Conservation (phyloP, 805 yeast species). For the Candida maltosa region DNA sequence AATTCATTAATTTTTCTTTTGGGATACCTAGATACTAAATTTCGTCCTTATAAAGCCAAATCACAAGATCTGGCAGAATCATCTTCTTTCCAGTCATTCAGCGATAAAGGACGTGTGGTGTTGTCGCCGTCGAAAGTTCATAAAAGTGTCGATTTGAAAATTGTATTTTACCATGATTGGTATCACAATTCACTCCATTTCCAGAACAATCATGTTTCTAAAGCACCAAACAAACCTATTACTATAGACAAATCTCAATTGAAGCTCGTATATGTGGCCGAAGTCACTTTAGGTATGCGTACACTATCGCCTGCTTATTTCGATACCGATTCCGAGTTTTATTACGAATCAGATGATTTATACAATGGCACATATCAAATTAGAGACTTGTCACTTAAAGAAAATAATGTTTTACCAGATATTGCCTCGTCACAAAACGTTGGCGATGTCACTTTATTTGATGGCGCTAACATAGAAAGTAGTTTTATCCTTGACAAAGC, state of each 20-base stretch:
- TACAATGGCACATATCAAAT: neutral
- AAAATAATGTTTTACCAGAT: no score
- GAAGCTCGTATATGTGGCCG: conserved; percentile 14
- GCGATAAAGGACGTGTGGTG: conserved; percentile 12
- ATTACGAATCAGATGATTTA: conserved; percentile 5
- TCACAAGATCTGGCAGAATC: neutral
- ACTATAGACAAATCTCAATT: conserved; percentile 9
- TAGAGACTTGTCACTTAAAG: conserved; percentile 4
- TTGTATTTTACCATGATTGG: conserved; percentile 37
- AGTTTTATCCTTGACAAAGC: no score
- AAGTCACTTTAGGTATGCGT: conserved; percentile 10
- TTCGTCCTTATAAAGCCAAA: conserved; percentile 10
- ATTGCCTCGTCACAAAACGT: conserved; percentile 1
- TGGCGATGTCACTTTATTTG: conserved; percentile 1
- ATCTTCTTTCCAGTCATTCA: conserved; percentile 6
- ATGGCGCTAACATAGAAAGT: neutral
- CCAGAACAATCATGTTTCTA: conserved; percentile 1
- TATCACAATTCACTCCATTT: conserved; percentile 18
- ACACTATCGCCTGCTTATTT: conserved; percentile 19
- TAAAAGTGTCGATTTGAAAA: conserved; percentile 11
- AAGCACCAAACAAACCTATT: neutral
- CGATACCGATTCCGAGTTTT: conserved; percentile 16
- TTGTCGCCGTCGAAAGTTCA: conserved; percentile 11
- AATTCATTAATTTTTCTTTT: conserved; percentile 24
- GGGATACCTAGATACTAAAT: conserved; percentile 31